Base-by-base conservation (phyloP, 352 stramenopile genomes). In the Pythium scleroteichum region DNA sequence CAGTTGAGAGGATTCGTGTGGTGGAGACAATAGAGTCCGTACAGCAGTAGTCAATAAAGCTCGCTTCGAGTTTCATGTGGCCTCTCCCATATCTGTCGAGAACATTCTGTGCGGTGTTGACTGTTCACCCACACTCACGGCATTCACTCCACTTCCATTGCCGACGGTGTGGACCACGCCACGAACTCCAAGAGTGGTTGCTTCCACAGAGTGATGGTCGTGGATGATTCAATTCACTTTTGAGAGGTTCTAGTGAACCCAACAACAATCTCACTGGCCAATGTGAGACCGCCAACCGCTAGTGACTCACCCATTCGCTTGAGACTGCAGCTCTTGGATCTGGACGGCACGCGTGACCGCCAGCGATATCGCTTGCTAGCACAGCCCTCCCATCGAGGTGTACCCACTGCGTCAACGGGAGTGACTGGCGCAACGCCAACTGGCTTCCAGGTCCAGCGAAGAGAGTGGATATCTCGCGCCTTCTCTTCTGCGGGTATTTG, bases 31-130 rank as follows among this genome's bases (percentile, higher is more conserved):
- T 49, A 27, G 10, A 53, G 29, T 4, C 32, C 10, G 29, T 14
- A 29, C 7, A 5, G 22, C n/a, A 2, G n/a, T n/a, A n/a, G 7
- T 35, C 17, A 59, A 27, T 50, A 59, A 29, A 39, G 33, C 39
- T 50, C 29, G 53, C 44, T 51, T 42, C n/a, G 23, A 16, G 32
- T 16, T 6, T 22, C 23, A 12, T 32, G n/a, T n/a, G 8, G n/a
- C 9, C 9, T 17, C 50, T 35, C 0, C 23, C 10, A 24, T 24
- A 19, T 39, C 24, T 19, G 27, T 38, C n/a, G 19, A 60, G 53
- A 60, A 59, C 17, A 41, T 59, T 60, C 53, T 52, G 6, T 52
- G 29, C 5, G 10, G 12, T 52, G 53, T 42, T 60, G 41, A 8
- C n/a, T 40, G 6, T 33, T 20, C 9, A 40, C 23, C 35, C 33